Percentiles rank a stretch among this genome's conserved stretches.
Evolutionary conservation across 2,329 filamentous ascomycete species (phyloP).

Genomic region (Fusarium brevicatenulatum): DNA sequence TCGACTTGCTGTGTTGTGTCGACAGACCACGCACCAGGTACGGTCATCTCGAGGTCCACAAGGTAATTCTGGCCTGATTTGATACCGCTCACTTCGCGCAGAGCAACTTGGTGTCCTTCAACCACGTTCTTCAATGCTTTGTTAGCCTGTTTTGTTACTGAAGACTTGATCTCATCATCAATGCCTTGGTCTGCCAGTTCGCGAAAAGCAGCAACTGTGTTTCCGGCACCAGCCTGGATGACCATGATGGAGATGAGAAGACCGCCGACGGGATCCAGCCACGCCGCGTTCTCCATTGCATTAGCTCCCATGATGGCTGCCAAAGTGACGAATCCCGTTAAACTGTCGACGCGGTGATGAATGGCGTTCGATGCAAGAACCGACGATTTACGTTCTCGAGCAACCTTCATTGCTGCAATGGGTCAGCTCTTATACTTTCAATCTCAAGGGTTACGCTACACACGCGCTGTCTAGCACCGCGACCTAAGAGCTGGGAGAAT

Average conservation of each 20-base stretch:
- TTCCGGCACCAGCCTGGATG: conserved; percentile 86
- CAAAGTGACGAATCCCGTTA: conserved; percentile 93
- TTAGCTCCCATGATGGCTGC: conserved; percentile 91
- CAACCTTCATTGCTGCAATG: conserved; percentile 87
- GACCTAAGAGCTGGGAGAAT: neutral
- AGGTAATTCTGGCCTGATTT: conserved; percentile 98
- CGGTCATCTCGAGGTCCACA: conserved; percentile 86
- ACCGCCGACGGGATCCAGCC: conserved; percentile 94
- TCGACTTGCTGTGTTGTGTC: conserved; percentile 77
- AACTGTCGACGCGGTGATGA: conserved; percentile 94
- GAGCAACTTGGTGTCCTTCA: conserved; percentile 69
- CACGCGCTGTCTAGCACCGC: neutral
- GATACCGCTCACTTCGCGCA: conserved; percentile 85
- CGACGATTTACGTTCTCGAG: conserved; percentile 91
- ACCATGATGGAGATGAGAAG: conserved; percentile 94
- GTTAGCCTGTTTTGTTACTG: conserved; percentile 72
- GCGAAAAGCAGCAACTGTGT: conserved; percentile 82
- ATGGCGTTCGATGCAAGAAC: conserved; percentile 96
- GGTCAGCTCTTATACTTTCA: conserved; percentile 31
- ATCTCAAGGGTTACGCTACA: neutral
- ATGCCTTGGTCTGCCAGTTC: conserved; percentile 93
- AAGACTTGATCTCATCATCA: conserved; percentile 82
- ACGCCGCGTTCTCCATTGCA: conserved; percentile 83
- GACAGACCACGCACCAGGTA: conserved; percentile 81
- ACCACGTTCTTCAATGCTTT: conserved; percentile 66